phyloP scores from a whole-genome alignment of 225 moss, liverwort and hornwort genomes.

The Thuidium tamariscinum region DNA sequence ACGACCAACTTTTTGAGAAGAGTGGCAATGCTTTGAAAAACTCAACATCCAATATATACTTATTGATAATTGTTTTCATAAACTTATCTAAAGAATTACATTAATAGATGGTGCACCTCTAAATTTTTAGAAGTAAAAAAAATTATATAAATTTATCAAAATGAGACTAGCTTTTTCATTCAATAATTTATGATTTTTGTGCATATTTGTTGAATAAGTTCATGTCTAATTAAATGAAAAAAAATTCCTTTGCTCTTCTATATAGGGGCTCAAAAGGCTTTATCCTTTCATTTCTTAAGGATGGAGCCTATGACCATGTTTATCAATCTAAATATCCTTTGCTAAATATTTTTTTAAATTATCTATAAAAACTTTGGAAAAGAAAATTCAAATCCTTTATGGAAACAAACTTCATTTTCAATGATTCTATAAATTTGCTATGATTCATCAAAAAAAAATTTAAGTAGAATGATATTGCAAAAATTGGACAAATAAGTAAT shows the following conservation, averaged over 20 bases:
- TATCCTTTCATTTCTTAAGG: background rate
- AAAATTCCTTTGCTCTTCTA: fast-evolving
- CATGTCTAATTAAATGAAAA: background rate
- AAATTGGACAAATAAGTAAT: background rate
- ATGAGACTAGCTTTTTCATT: background rate
- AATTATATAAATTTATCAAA: background rate
- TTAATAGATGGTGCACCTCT: background rate
- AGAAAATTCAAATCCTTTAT: background rate
- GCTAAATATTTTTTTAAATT: background rate
- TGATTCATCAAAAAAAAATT: background rate
- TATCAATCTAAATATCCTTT: background rate
- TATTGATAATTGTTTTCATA: background rate
- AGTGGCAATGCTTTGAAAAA: background rate
- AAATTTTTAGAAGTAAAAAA: background rate
- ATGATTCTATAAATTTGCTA: background rate
- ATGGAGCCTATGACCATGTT: background rate
- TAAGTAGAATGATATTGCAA: background rate
- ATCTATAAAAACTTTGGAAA: background rate
- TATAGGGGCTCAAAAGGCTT: background rate
- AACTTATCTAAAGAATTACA: fast-evolving
- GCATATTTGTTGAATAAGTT: background rate
- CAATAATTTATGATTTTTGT: background rate
- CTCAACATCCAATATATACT: background rate
- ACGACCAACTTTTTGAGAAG: background rate
- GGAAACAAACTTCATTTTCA: background rate